phyloP scores from a whole-genome alignment of 2,329 filamentous ascomycete genomes.

The Chrysosporium keratinophilum region DNA sequence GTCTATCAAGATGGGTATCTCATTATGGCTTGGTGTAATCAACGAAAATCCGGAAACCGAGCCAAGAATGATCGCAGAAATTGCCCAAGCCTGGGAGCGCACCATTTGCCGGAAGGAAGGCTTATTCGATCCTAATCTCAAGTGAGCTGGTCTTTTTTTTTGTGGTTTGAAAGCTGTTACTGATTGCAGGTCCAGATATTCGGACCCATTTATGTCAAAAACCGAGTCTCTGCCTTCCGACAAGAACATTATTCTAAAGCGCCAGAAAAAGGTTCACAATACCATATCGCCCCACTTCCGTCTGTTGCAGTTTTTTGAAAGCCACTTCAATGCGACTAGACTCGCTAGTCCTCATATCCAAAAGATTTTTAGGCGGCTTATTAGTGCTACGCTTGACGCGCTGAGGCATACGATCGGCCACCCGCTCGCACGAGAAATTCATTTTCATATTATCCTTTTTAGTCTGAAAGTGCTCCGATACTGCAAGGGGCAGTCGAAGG shows the following conservation, averaged over 20 bases:
- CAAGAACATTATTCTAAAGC: constrained; percentile 59
- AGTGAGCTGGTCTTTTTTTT: constrained; percentile 28
- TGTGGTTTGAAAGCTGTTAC: background rate
- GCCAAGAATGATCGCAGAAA: constrained; percentile 71
- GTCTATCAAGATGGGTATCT: constrained; percentile 89
- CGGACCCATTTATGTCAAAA: constrained; percentile 81
- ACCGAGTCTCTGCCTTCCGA: constrained; percentile 92
- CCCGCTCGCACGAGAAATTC: constrained; percentile 81
- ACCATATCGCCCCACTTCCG: constrained; percentile 77
- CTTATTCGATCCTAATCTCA: constrained; percentile 64
- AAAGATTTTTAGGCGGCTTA: constrained; percentile 67
- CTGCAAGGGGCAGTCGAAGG: constrained; percentile 53
- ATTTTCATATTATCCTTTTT: constrained; percentile 78
- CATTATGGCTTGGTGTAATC: constrained; percentile 91
- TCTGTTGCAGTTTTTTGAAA: constrained; percentile 78
- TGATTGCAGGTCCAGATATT: constrained; percentile 41
- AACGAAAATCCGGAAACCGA: constrained; percentile 90
- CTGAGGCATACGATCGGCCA: constrained; percentile 62
- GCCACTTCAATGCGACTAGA: constrained; percentile 90
- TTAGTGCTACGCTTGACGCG: constrained; percentile 67
- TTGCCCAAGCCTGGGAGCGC: constrained; percentile 82
- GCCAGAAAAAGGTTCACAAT: constrained; percentile 70
- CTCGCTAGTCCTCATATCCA: constrained; percentile 74
- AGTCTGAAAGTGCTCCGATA: constrained; percentile 66
- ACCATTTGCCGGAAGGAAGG: constrained; percentile 68